Base-by-base conservation (phyloP, 768 basidiomycete species). In the Rhizopogon sp. region DNA sequence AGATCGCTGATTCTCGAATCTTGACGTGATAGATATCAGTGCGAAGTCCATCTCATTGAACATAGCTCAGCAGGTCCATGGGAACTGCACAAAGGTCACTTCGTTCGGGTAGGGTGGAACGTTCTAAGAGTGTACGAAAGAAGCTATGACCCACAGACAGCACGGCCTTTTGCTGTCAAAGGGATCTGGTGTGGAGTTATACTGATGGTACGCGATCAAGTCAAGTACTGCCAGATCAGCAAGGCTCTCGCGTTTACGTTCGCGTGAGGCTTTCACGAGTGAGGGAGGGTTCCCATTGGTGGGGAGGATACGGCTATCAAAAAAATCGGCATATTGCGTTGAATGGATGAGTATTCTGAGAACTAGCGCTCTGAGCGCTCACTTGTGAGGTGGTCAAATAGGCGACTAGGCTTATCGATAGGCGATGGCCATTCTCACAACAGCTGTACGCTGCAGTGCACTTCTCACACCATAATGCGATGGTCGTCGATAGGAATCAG, bases 391-490 rank as follows among this genome's bases (percentile, higher is more conserved):
- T 47, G 46, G 46, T 16, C 46, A 47, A 47, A 47, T 35, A 31
- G 17, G 31, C 31, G 6, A 35, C 45, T 20, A 20, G 13, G 46
- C 20, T n/a, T 45, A 45, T 45, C 29, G 16, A 17, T 46, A 46
- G 45, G 45, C 14, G 35, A 20, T 20, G 14, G 20, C 39, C 43
- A 43, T 58, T 58, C 57, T 58, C 57, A 58, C 57, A 50, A 13
- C 22, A 39, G 33, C 45, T 39, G 33, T 55, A 20, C 17, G 54
- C 17, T 44, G 17, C 20, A 28, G 45, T 53, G 40, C 55, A 46
- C 46, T 47, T 66, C 65, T 66, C 65, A 66, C 65, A 66, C 66
- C n/a, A 50, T 5, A 13, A 43, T n/a, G 11, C 16, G 52, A 54
- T 52, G 52, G 13, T 20, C 20, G 20, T 20, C 20, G 20, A 20